A percentile compares a stretch with the other conserved stretches of the same genome.
Conservation (phyloP, 257 asterid genomes). For the Solanum tarapatanum region DNA sequence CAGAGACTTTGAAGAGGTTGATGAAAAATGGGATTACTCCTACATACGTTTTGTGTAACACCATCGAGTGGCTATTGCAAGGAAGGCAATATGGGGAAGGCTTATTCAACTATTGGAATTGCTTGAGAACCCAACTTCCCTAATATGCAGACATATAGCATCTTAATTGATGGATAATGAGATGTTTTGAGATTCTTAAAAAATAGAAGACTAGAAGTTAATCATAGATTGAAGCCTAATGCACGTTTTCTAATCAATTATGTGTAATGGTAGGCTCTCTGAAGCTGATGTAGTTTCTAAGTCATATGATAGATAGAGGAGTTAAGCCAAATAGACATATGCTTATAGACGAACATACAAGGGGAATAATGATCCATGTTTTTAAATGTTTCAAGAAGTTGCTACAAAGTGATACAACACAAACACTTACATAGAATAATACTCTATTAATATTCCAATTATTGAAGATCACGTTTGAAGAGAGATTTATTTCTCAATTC, state of each 20-base stretch:
- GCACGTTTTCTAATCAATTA: slow-evolving; percentile 50
- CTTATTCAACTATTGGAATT: slow-evolving; percentile 32
- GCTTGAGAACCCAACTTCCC: slow-evolving; percentile 30
- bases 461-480: background rate
- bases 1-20: slow-evolving; percentile 34
- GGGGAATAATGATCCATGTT: slow-evolving; percentile 36
- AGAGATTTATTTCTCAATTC: background rate
- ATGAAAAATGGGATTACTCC: background rate
- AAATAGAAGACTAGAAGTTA: slow-evolving; percentile 58
- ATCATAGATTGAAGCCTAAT: slow-evolving; percentile 33
- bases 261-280: slow-evolving; percentile 9
- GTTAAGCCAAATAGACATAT: slow-evolving; percentile 48
- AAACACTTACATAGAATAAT: slow-evolving; percentile 51
- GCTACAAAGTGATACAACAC: slow-evolving; percentile 23
- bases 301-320: background rate
- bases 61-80: slow-evolving; percentile 49
- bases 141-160: slow-evolving; percentile 48
- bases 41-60: slow-evolving; percentile 38
- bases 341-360: slow-evolving; percentile 37
- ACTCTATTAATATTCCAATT: slow-evolving; percentile 16
- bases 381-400: slow-evolving; percentile 35
- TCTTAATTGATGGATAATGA: slow-evolving; percentile 49
- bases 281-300: background rate
- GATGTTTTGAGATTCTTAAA: slow-evolving; percentile 51
- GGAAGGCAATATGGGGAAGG: slow-evolving; percentile 39